Conservation (phyloP, 78 protist genomes). For the Monocercomonoides exilis region DNA sequence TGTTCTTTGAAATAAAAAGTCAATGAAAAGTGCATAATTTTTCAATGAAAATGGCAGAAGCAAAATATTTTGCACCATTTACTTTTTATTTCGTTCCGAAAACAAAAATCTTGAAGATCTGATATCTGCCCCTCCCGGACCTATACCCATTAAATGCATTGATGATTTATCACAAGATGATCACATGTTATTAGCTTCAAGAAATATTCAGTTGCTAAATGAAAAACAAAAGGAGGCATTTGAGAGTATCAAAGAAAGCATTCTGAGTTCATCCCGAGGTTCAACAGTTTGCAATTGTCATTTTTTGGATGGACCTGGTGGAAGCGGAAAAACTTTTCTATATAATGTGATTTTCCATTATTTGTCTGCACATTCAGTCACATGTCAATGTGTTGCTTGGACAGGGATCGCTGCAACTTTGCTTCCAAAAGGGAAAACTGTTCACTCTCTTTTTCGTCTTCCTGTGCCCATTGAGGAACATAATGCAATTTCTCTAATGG, state of each 20-base stretch:
- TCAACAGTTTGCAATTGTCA: not conserved
- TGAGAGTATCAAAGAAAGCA: not conserved
- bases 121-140: not conserved
- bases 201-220: not conserved
- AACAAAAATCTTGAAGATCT: not conserved
- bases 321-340: not conserved
- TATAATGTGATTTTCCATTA: not conserved
- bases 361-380: not conserved
- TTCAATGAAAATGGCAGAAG: too few relatives aligned
- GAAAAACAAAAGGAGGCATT: not conserved
- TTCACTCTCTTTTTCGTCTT: not conserved
- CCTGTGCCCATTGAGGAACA: not conserved
- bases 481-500: not conserved
- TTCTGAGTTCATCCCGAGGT: not conserved
- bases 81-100: not conserved
- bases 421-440: not conserved
- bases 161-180: not conserved
- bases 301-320: slow-evolving; percentile 12
- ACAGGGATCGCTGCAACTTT: slow-evolving; percentile 2
- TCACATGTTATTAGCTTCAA: not conserved
- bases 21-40: too few relatives aligned
- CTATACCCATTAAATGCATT: not conserved
- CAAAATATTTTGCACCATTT: too few relatives aligned
- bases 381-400: not conserved
- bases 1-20: too few relatives aligned